These are phyloP conservation scores for Phoma sp. DNA, from an alignment of 2,329 filamentous ascomycete species.

Conservation along the genomic window DNA sequence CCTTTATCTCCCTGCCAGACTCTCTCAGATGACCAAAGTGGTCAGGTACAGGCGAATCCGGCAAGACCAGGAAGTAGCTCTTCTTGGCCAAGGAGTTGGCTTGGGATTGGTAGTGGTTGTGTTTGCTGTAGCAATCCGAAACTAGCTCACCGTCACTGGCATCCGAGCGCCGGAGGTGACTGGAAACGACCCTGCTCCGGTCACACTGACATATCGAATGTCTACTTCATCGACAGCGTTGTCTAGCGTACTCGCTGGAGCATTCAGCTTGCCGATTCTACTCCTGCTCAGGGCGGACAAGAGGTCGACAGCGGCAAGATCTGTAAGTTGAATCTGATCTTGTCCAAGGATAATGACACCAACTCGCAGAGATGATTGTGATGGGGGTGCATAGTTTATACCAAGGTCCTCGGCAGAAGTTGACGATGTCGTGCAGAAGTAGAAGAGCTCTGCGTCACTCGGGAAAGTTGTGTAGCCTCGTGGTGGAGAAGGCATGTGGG, in stretches of 20 bases:
- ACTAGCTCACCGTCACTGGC: slow-evolving; percentile 48
- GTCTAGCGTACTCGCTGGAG: slow-evolving; percentile 32
- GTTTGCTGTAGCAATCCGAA: slow-evolving; percentile 36
- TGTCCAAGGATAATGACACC: slow-evolving; percentile 41
- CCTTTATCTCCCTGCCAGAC: slow-evolving; percentile 48
- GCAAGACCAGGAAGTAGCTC: slow-evolving; percentile 39
- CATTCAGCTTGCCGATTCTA: slow-evolving; percentile 33
- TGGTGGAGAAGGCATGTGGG: slow-evolving; percentile 43
- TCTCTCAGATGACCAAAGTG: slow-evolving; percentile 39
- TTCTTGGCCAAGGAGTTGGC: slow-evolving; percentile 42
- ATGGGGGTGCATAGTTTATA: slow-evolving; percentile 41
- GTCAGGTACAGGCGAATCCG: slow-evolving; percentile 43
- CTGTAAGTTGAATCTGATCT: slow-evolving; percentile 41
- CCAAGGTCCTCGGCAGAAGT: slow-evolving; percentile 44
- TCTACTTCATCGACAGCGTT: slow-evolving; percentile 46
- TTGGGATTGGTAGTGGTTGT: slow-evolving; percentile 24
- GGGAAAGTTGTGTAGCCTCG: slow-evolving; percentile 43
- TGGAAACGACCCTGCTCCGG: slow-evolving; percentile 45
- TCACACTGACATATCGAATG: slow-evolving; percentile 47
- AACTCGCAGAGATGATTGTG: slow-evolving; percentile 42
- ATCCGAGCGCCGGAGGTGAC: slow-evolving; percentile 46
- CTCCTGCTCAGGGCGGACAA: slow-evolving; percentile 41
- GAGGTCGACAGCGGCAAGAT: slow-evolving; percentile 44
- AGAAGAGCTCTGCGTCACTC: slow-evolving; percentile 46
- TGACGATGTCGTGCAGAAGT: slow-evolving; percentile 45